These are phyloP conservation scores for Hygrophorus russula DNA, from an alignment of 768 basidiomycete genomes.

Conservation along the genomic window DNA sequence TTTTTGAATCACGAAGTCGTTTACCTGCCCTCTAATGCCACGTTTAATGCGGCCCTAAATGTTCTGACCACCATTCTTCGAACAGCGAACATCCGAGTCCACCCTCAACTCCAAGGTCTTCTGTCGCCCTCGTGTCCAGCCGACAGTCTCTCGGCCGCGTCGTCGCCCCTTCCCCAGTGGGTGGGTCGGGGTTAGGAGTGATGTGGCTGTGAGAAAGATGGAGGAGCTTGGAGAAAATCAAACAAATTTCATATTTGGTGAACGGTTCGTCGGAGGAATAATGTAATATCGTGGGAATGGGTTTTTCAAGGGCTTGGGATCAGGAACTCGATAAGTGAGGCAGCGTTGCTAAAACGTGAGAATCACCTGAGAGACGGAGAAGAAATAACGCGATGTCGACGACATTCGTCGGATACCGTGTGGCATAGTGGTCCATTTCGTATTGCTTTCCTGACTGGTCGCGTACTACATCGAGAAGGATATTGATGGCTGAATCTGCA, in stretches of 20 bases:
- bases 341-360: neutral
- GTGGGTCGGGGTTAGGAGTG: constrained; percentile 57
- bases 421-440: constrained; percentile 95
- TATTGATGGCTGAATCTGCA: constrained; percentile 82
- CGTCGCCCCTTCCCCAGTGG: constrained; percentile 53
- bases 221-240: constrained; percentile 64
- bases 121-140: constrained; percentile 67
- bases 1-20: no score
- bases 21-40: neutral
- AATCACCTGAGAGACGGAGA: constrained; percentile 55
- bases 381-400: constrained; percentile 81
- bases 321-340: neutral
- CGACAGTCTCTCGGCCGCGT: constrained; percentile 73
- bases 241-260: constrained; percentile 91
- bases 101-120: constrained; percentile 46
- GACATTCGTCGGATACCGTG: constrained; percentile 86
- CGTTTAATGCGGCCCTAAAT: constrained; percentile 22
- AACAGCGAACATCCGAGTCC: constrained; percentile 58
- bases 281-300: constrained; percentile 69
- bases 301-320: constrained; percentile 21
- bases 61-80: constrained; percentile 73
- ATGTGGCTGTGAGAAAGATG: constrained; percentile 65
- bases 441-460: constrained; percentile 83
- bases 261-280: constrained; percentile 74
- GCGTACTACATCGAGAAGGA: constrained; percentile 75